Conservation (phyloP, 805 yeast genomes). For the Metschnikowia dekortorum region DNA sequence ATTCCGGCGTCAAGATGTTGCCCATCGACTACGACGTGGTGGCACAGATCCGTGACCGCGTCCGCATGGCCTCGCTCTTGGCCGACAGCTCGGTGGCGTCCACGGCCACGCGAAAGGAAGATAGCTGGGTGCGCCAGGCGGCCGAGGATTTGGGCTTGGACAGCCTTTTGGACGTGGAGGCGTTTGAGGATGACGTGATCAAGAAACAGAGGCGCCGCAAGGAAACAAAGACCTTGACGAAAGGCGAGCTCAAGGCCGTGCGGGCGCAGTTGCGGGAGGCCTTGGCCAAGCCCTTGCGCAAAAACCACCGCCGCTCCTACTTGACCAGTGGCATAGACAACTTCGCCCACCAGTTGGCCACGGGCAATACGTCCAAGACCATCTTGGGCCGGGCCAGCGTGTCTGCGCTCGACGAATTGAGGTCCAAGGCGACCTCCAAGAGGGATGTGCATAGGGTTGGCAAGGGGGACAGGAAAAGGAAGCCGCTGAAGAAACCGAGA, state of each 20-base stretch:
- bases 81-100: slow-evolving; percentile 67
- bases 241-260: slow-evolving; percentile 43
- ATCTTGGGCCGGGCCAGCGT: slow-evolving; percentile 67
- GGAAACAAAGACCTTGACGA: slow-evolving; percentile 38
- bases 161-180: slow-evolving; percentile 56
- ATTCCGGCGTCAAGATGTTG: slow-evolving; percentile 56
- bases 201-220: slow-evolving; percentile 56
- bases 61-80: slow-evolving; percentile 62
- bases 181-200: slow-evolving; percentile 59
- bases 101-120: slow-evolving; percentile 61
- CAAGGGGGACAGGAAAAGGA: background rate
- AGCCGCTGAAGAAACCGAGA: background rate
- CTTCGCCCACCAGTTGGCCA: slow-evolving; percentile 70
- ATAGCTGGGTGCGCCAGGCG: slow-evolving; percentile 80
- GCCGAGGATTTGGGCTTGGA: slow-evolving; percentile 92
- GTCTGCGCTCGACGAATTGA: slow-evolving; percentile 63
- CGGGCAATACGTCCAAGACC: slow-evolving; percentile 60
- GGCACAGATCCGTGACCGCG: slow-evolving; percentile 65
- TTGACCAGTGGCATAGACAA: slow-evolving; percentile 75
- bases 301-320: slow-evolving; percentile 64
- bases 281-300: slow-evolving; percentile 52
- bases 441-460: background rate
- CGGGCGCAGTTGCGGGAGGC: slow-evolving; percentile 51
- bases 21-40: slow-evolving; percentile 76
- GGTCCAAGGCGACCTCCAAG: slow-evolving; percentile 3